Percentiles rank a stretch among this genome's conserved stretches.
These are phyloP conservation scores for Brassica rapa DNA, from an alignment of 345 rosid genomes.

Conservation along the genomic window DNA sequence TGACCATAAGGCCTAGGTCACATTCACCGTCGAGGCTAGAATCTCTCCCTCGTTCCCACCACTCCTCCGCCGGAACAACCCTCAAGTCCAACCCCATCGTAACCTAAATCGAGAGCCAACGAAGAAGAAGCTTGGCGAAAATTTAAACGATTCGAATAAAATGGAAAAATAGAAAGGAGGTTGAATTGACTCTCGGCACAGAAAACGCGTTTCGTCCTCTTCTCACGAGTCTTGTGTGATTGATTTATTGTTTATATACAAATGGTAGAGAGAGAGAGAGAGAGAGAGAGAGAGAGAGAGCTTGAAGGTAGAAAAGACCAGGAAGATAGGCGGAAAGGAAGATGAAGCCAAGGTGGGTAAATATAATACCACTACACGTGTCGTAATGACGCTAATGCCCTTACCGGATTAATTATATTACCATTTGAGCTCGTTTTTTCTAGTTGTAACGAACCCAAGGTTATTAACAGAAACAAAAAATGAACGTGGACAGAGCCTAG, in stretches of 20 bases:
- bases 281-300: background rate
- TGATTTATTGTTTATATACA: background rate
- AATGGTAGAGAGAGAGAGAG: background rate
- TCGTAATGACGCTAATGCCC: background rate
- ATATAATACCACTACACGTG: background rate
- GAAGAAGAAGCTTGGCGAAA: background rate
- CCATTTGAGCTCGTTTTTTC: background rate
- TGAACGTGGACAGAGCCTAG: background rate
- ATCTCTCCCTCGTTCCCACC: conserved; percentile 49
- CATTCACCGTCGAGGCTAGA: conserved; percentile 86
- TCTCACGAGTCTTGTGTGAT: conserved; percentile 28
- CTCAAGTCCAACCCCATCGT: conserved; percentile 56
- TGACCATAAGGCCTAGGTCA: conserved; percentile 85
- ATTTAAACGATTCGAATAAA: background rate
- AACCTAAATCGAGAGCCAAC: background rate
- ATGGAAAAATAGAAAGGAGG: background rate
- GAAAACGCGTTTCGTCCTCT: conserved; percentile 34
- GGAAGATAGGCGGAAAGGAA: background rate
- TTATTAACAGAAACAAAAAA: background rate
- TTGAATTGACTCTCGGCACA: background rate
- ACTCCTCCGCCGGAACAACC: conserved; percentile 53
- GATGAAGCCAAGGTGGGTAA: background rate
- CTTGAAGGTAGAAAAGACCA: background rate
- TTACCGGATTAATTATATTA: background rate
- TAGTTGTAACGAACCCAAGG: background rate